Evolutionary conservation across 1,139 yeast genomes (phyloP), one percentile per base, ranked within the genome.

Genomic region (Suhomyces coccinellae): DNA sequence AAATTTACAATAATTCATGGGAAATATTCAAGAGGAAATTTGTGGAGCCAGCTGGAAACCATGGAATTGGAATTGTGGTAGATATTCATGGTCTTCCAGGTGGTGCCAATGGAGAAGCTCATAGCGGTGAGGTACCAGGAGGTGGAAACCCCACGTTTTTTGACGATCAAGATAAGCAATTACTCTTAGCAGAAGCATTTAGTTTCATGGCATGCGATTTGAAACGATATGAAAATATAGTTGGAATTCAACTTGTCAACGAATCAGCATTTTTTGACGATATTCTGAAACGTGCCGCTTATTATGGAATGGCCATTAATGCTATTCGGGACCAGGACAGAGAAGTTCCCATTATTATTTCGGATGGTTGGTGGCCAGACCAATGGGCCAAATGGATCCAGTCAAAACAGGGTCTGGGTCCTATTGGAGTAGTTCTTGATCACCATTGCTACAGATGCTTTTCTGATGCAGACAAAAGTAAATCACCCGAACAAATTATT

Each of bases 321-420:
- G 75, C 77, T 45, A 83, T 91, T 38, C 73, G 95, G 35, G 63
- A 67, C 22, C 69, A 71, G 10, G 86, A 88, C 57, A 45, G 61
- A 0, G 67, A 67, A 4, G 65, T 89, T 26, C 97, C 97, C 0
- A 71, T 93, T 8, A 69, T 87, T 14, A 86, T 93, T 41, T 87
- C 97, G 2, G 98, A 93, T 61, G 96, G 96, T 3, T 93, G 98
- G 98, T 85, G 90, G 83, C 78, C 95, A 4, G 79, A 79, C 49
- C 87, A 80, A 58, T 88, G 93, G 90, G 83, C 77, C 15, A 72
- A 82, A 45, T 87, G 88, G 84, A 66, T 88, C 6, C 73, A 73
- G 48, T 61, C 66, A 7, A 58, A 63, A 14, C 77, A 76, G 36
- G 57, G 66, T 20, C 70, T 71, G 31, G 63, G 66, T 29, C 59